Base-by-base conservation (phyloP, 2,329 filamentous ascomycete genomes). In the Colletotrichum camelliae region DNA sequence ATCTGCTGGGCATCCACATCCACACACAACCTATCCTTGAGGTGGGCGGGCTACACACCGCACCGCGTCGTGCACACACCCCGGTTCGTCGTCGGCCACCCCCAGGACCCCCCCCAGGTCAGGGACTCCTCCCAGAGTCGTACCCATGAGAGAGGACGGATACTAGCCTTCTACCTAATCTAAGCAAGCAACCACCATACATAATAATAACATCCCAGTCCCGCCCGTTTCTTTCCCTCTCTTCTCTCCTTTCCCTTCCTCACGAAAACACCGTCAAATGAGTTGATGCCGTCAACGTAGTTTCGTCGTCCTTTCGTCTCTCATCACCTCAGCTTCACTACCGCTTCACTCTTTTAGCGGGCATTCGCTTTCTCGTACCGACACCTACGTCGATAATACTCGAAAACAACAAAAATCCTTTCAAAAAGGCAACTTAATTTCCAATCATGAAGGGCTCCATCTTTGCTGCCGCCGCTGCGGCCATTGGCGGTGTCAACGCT, bases 311-410 rank as follows among this genome's bases (percentile, higher is more conserved):
- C 82, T 87, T 86, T 87, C 84, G 84, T 87, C 88, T 84, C 81
- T 81, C 58, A 83, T 83, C 83, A 81, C 78, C 82, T 78, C 79
- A 39, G 24, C 77, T 80, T 80, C 83, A 88, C 86, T 82, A 93
- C 93, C 93, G 93, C 93, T 95, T 95, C 94, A 95, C 92, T 95
- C 94, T 85, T 95, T 96, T 88, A 96, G 94, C 94, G 94, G 94
- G 91, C 93, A 92, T 88, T 94, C 93, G 87, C 94, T 94, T 75
- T 48, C 27, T 24, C 35, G 70, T 58, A 39, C 57, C 70, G 74
- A 84, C 81, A 72, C 39, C 27, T 33, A 75, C 43, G 74, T 78
- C 72, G 75, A 81, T 80, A 80, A 80, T 79, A 80, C 75, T 80
- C 77, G 43, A 52, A 52, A 52, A 52, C 43, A 52, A 81, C 79